Evolutionary conservation across 73 alveolate species (phyloP).

Genomic region (Stentor coeruleus): DNA sequence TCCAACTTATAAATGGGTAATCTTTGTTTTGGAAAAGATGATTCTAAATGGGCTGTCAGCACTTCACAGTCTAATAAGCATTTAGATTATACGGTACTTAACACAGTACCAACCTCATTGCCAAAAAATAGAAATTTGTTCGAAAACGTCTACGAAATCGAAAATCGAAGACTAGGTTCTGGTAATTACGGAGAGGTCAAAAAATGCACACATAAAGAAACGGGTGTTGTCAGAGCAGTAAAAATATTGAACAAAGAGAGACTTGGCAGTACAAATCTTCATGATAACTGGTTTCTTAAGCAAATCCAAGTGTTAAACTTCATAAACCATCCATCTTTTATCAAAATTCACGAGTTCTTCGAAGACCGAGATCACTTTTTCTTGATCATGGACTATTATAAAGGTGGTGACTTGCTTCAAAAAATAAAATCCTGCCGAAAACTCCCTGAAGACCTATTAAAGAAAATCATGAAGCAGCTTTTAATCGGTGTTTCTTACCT

Average conservation of each 20-base stretch:
- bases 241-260: conserved; percentile 25
- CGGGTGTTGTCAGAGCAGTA: conserved; percentile 56
- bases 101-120: too few species aligned
- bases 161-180: not conserved
- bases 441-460: not conserved
- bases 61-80: too few species aligned
- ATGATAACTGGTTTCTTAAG: not conserved
- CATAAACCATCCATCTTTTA: not conserved
- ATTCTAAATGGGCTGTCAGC: too few species aligned
- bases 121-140: not conserved
- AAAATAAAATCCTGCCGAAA: not conserved
- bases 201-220: conserved; percentile 52
- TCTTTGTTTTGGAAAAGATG: too few species aligned
- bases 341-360: not conserved
- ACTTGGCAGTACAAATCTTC: not conserved
- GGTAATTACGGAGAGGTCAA: conserved; percentile 72
- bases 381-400: not conserved
- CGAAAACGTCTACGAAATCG: not conserved
- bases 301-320: not conserved
- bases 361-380: conserved; percentile 8
- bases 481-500: not conserved
- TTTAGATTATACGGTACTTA: too few species aligned
- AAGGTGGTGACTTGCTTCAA: conserved; percentile 11
- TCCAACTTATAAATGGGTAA: too few species aligned
- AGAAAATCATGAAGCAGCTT: not conserved